Conservation (phyloP, 2,329 filamentous ascomycete species). For the Fusarium sarcochroum region DNA sequence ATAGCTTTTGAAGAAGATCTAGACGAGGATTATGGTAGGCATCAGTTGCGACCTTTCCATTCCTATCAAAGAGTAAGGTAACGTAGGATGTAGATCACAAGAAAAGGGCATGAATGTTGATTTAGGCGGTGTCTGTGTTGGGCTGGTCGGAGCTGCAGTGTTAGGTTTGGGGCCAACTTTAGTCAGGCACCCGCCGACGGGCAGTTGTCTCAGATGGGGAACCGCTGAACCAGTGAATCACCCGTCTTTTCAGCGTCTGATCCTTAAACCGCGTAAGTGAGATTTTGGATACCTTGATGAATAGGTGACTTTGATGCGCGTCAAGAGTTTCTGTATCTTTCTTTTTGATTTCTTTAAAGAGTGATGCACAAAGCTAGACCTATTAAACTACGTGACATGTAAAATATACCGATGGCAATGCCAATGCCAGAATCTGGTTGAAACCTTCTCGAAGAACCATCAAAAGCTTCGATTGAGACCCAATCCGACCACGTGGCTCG, state of each 20-base stretch:
- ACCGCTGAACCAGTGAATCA: too few relatives aligned
- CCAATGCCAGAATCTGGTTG: background rate
- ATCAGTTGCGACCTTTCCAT: background rate
- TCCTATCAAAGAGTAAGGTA: background rate
- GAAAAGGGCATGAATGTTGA: conserved; percentile 1
- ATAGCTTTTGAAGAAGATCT: background rate
- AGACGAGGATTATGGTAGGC: background rate
- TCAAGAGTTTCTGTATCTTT: too few relatives aligned
- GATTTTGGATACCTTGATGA: background rate
- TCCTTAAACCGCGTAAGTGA: too few relatives aligned
- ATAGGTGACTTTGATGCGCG: background rate
- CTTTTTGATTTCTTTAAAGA: too few relatives aligned
- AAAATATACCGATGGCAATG: too few relatives aligned
- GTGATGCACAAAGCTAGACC: too few relatives aligned
- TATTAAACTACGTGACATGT: too few relatives aligned
- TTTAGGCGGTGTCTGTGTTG: conserved; percentile 32
- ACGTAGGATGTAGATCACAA: background rate
- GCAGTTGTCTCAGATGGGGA: background rate
- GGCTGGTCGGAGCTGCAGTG: conserved; percentile 11
- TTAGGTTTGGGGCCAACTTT: conserved; percentile 1
- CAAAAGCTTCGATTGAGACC: background rate
- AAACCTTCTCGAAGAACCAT: background rate
- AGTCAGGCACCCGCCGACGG: background rate
- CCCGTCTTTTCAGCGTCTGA: too few relatives aligned
- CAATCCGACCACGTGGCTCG: conserved; percentile 22